A percentile compares a stretch with the other conserved stretches of the same genome.
phyloP scores from a whole-genome alignment of 2,329 filamentous ascomycete species.

The Ceratocystis lukuohia region DNA sequence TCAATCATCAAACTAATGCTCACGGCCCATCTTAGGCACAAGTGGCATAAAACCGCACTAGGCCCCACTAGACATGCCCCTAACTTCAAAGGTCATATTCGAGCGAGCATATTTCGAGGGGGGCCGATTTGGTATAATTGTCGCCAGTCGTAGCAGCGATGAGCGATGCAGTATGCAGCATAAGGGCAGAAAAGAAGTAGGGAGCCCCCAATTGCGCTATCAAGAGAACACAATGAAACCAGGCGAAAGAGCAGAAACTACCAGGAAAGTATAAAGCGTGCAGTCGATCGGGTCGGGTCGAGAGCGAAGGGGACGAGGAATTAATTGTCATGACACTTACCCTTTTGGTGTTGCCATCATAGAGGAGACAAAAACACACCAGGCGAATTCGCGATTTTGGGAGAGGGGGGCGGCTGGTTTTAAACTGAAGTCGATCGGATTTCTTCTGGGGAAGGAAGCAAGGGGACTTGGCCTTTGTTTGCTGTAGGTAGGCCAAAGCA shows the following conservation, averaged over 20 bases:
- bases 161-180: background rate
- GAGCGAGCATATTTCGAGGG: background rate
- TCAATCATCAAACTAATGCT: background rate
- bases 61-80: background rate
- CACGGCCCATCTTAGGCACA: background rate
- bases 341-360: conserved; percentile 18
- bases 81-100: background rate
- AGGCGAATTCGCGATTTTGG: conserved; percentile 13
- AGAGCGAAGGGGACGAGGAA: conserved; percentile 7
- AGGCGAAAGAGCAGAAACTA: background rate
- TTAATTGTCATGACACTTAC: conserved; percentile 12
- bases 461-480: background rate
- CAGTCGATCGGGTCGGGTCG: background rate
- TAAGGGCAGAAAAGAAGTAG: background rate
- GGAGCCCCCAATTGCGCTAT: background rate
- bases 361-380: conserved; percentile 10
- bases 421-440: conserved; percentile 9
- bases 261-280: background rate
- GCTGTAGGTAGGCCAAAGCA: background rate
- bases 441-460: conserved; percentile 4
- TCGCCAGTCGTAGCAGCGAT: background rate
- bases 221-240: background rate
- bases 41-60: background rate
- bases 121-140: background rate
- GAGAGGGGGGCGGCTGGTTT: conserved; percentile 15